Evolutionary conservation across 2,329 filamentous ascomycete species (phyloP).

Genomic region (Hirsutella minnesotensis): DNA sequence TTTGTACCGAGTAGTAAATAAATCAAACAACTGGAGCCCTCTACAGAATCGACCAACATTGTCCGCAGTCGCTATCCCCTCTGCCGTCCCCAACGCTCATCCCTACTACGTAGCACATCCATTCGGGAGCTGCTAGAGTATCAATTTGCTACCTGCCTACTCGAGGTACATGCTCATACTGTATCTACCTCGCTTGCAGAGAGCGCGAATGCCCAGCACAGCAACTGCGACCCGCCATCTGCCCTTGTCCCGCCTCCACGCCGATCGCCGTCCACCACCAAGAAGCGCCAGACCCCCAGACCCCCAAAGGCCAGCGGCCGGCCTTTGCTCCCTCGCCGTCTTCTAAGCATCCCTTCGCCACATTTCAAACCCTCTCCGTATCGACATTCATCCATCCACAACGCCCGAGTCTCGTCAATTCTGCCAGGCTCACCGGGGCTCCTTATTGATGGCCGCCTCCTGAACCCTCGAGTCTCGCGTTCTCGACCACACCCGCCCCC

Average conservation of each 20-base stretch:
- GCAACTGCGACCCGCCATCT: background rate
- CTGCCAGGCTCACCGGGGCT: background rate
- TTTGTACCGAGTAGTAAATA: background rate
- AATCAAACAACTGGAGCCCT: background rate
- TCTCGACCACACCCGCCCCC: too few relatives aligned
- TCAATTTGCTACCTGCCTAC: too few relatives aligned
- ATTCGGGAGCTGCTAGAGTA: too few relatives aligned
- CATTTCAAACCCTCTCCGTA: background rate
- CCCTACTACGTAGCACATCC: too few relatives aligned
- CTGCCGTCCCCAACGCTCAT: too few relatives aligned
- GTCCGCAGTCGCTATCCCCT: too few relatives aligned
- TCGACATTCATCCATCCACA: background rate
- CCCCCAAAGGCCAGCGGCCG: too few relatives aligned
- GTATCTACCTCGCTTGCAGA: too few relatives aligned
- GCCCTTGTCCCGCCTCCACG: background rate
- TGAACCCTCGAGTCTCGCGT: background rate
- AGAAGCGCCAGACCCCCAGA: too few relatives aligned
- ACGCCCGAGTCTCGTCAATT: background rate
- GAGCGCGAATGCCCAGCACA: background rate
- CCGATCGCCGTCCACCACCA: background rate
- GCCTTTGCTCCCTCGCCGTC: too few relatives aligned
- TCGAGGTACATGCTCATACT: too few relatives aligned
- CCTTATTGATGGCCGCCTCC: constrained; percentile 5
- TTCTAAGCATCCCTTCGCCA: too few relatives aligned
- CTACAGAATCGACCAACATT: background rate